phyloP scores from a whole-genome alignment of 2,329 filamentous ascomycete genomes.

The Paecilomyces sp. region DNA sequence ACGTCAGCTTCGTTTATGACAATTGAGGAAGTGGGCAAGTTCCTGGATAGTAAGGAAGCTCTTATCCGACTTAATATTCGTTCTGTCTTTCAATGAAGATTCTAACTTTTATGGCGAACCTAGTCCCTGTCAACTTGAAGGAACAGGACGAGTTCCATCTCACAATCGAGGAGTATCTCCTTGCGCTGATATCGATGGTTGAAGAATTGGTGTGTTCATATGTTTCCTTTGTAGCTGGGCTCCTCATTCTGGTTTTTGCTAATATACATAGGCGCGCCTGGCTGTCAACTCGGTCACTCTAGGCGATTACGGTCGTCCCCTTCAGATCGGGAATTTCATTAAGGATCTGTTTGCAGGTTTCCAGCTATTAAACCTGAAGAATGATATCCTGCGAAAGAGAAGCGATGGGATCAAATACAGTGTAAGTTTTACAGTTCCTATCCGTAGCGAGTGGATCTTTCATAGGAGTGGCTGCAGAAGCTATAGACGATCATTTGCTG shows the following conservation, averaged over 20 bases:
- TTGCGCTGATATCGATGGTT: slow-evolving; percentile 76
- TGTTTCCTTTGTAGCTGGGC: slow-evolving; percentile 5
- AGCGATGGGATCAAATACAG: slow-evolving; percentile 95
- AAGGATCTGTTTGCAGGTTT: slow-evolving; percentile 95
- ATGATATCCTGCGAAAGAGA: slow-evolving; percentile 78
- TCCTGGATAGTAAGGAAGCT: slow-evolving; percentile 58
- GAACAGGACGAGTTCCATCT: slow-evolving; percentile 86
- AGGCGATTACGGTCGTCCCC: slow-evolving; percentile 76
- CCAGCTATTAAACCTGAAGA: slow-evolving; percentile 95
- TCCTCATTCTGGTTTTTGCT: neutral
- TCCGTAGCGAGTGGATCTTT: neutral
- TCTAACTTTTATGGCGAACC: neutral
- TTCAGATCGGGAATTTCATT: slow-evolving; percentile 84
- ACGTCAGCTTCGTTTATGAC: slow-evolving; percentile 65
- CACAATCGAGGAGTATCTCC: slow-evolving; percentile 94
- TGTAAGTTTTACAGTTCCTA: slow-evolving; percentile 26
- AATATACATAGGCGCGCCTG: slow-evolving; percentile 56
- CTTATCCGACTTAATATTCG: neutral
- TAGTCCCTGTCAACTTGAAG: slow-evolving; percentile 87
- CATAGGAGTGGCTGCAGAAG: neutral
- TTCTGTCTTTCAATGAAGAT: neutral
- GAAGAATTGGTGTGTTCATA: slow-evolving; percentile 63
- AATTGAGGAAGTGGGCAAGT: slow-evolving; percentile 76
- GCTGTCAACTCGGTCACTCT: slow-evolving; percentile 92
- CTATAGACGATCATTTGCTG: neutral